Base-by-base conservation (phyloP, 2,329 filamentous ascomycete species). In the Beauveria sp. region DNA sequence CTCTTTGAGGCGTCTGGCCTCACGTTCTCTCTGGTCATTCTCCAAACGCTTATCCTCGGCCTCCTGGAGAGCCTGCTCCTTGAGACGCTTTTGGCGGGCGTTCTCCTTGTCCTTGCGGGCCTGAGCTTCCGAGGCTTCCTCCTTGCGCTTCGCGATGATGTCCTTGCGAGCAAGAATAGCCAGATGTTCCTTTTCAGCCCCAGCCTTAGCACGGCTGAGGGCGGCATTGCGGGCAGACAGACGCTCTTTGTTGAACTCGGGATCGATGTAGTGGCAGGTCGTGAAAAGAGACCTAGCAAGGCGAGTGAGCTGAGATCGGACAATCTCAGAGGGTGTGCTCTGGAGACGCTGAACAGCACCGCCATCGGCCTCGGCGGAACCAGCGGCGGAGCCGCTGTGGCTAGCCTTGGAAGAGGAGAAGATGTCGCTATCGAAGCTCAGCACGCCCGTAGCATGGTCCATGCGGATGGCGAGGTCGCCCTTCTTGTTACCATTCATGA, bases 401-500 rank as follows among this genome's bases (percentile, higher is more conserved):
- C 91, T 84, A 67, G 93, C 91, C 81, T 96, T 98, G 71, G 93
- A 87, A 18, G 95, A 97, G 42, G 95, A 96, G 82, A 99, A 98
- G 67, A 99, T 92, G 74, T 99, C 95, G 60, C 91, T 96, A 75
- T 99, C 95, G 70, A 99, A 99, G 74, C 92, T 97, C 63, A 99
- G 85, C 55, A 97, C 90, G 63, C 95, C 92, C 59, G 93, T 93
- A 64, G 92, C 92, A 73, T 99, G 95, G 73, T 98, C 91, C 77
- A 98, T 91, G 64, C 95, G 92, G 69, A 99, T 96, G 59, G 95
- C 90, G 51, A 99, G 84, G 70, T 99, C 95, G 62, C 95, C 95
- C 85, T 99, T 99, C 86, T 99, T 99, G 85, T 96, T 98, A 66
- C 95, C 95, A 77, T 99, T 99, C 95, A 99, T 99, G 82, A 99